Evolutionary conservation across 2,329 filamentous ascomycete species (phyloP).

Genomic region (Myriosclerotinia curreyana): DNA sequence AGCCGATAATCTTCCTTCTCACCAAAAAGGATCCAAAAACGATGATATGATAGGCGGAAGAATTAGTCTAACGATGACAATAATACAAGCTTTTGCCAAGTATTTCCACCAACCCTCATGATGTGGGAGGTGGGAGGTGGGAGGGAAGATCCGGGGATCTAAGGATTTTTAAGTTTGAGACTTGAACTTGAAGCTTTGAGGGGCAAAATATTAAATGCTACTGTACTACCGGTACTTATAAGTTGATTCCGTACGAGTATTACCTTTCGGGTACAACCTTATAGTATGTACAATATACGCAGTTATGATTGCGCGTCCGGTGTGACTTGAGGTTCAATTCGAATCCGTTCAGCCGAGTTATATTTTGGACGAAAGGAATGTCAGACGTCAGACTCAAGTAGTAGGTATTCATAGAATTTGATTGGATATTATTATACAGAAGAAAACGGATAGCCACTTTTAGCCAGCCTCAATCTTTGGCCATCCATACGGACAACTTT

Average conservation of each 20-base stretch:
- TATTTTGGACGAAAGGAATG: constrained; percentile 7
- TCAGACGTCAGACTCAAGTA: not conserved
- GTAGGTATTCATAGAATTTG: not conserved
- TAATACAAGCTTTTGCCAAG: constrained; percentile 10
- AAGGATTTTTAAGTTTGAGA: not conserved
- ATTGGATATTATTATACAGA: too few species aligned
- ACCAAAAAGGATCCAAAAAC: not conserved
- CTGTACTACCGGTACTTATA: too few species aligned
- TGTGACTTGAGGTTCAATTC: too few species aligned
- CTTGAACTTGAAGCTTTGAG: not conserved
- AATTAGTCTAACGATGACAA: not conserved
- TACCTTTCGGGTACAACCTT: too few species aligned
- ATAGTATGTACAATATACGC: not conserved
- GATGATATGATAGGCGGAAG: too few species aligned
- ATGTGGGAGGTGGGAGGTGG: too few species aligned
- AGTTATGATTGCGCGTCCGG: not conserved
- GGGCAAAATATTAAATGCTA: too few species aligned
- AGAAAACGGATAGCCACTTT: not conserved
- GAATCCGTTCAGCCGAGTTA: too few species aligned
- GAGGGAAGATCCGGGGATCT: not conserved
- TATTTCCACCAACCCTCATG: too few species aligned
- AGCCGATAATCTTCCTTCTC: not conserved
- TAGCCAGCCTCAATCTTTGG: constrained; percentile 5
- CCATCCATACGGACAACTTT: not conserved
- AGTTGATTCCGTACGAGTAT: too few species aligned